These are phyloP conservation scores for Macaranga tanarius DNA, from an alignment of 441 rosid species.

Conservation along the genomic window DNA sequence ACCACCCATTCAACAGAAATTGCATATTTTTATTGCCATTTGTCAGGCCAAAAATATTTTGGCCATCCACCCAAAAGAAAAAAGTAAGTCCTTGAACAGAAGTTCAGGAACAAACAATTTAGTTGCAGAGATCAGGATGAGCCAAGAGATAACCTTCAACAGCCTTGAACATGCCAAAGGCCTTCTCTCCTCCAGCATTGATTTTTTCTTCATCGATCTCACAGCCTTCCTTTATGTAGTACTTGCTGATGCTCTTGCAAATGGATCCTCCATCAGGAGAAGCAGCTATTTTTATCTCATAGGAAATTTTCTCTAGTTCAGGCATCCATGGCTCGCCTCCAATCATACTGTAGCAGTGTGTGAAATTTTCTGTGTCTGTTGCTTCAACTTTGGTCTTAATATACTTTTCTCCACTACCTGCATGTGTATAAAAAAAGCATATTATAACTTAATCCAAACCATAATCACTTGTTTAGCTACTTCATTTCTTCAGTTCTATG, in stretches of 20 bases:
- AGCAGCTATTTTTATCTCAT: slow-evolving; percentile 28
- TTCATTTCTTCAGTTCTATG: too few species aligned
- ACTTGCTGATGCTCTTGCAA: slow-evolving; percentile 30
- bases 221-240: background rate
- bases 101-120: too few species aligned
- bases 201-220: slow-evolving; percentile 2
- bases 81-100: too few species aligned
- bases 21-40: too few species aligned
- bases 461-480: too few species aligned
- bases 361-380: slow-evolving; percentile 30
- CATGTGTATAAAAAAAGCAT: background rate
- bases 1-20: too few species aligned
- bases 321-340: slow-evolving; percentile 30
- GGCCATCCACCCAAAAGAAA: too few species aligned
- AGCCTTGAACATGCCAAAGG: slow-evolving; percentile 7
- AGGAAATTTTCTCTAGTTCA: slow-evolving; percentile 27
- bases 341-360: slow-evolving; percentile 30
- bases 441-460: too few species aligned
- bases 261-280: slow-evolving; percentile 36
- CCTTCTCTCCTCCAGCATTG: background rate
- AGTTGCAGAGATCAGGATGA: too few species aligned
- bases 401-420: slow-evolving; percentile 31
- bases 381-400: slow-evolving; percentile 32
- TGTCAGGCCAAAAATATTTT: too few species aligned
- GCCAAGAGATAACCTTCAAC: slow-evolving; percentile 21